Evolutionary conservation across 2,329 filamentous ascomycete genomes (phyloP), one percentile per base, ranked within the genome.

Genomic region (Trichoderma oligosporum): DNA sequence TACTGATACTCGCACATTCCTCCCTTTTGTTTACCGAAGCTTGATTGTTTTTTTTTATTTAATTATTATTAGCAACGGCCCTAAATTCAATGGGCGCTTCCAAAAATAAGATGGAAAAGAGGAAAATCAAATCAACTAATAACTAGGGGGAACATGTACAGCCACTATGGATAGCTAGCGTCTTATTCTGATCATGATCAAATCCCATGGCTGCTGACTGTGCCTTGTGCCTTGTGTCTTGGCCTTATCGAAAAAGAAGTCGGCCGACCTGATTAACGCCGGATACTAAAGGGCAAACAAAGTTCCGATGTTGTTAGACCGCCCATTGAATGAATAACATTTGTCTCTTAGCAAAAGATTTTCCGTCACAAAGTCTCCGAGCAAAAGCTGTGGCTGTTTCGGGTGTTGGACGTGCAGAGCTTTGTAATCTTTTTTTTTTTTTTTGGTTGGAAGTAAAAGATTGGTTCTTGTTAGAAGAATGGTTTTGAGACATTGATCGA

Each of bases 311-410:
- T 18, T 11, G 7, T 55, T 55, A 38, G 51, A 55, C 41, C 51
- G 51, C 51, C 11, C 41, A 55, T 55, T 55, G 39, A 39, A n/a
- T 33, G 31, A 14, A 36, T 20, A 39, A n/a, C n/a, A 53, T 24
- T 8, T 31, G 51, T 46, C 31, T 36, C 31, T 29, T 8, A 31
- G 8, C 25, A 14, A 20, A 46, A 27, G 25, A 29, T 8, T 18
- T 36, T 35, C 39, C 41, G 51, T 55, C n/a, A 8, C 22, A 55
- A 55, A 55, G 51, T 55, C 51, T 55, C 51, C 51, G 51, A 46
- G 14, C 22, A 46, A 35, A 16, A 51, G 18, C 14, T 38, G 39
- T 54, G 51, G 29, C 8, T 25, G n/a, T 11, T 18, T 4, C 7
- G 6, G 18, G n/a, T 9, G 31, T 41, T 38, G 47, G 47, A n/a